phyloP scores from a whole-genome alignment of 2,329 filamentous ascomycete species.

The Salinomyces thailandicus region DNA sequence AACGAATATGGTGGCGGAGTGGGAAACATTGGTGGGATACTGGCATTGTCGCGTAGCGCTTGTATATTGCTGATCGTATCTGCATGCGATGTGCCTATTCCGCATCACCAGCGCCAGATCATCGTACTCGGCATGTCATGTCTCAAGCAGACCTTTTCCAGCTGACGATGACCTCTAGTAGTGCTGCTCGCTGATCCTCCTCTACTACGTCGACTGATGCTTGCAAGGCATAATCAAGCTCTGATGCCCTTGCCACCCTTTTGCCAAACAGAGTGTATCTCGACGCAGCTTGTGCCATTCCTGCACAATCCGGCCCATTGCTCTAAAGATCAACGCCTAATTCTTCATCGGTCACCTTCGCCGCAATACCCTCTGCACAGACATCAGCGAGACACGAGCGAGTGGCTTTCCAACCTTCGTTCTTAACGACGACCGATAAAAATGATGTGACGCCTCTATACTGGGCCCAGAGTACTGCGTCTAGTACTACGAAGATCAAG shows the following conservation, averaged over 20 bases:
- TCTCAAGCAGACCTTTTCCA: too few relatives aligned
- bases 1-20: constrained; percentile 2
- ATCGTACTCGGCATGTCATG: too few relatives aligned
- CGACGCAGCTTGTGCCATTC: constrained; percentile 8
- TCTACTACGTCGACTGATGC: constrained; percentile 2
- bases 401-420: constrained; percentile 16
- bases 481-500: constrained; percentile 9
- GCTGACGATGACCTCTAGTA: constrained; percentile 6
- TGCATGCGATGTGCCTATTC: too few relatives aligned
- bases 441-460: constrained; percentile 8
- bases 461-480: constrained; percentile 9
- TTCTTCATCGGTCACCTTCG: constrained; percentile 6
- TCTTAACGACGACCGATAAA: constrained; percentile 13
- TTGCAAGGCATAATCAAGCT: constrained; percentile 5
- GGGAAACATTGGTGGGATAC: constrained; percentile 4
- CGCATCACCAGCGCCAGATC: too few relatives aligned
- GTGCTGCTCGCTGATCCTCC: constrained; percentile 8
- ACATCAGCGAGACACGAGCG: constrained; percentile 10
- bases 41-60: constrained; percentile 3
- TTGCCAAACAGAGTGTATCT: constrained; percentile 6
- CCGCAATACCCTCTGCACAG: constrained; percentile 11
- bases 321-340: constrained; percentile 10
- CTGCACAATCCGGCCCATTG: constrained; percentile 11
- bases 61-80: too few relatives aligned
- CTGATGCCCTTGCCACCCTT: constrained; percentile 2